Conservation (phyloP, 2,329 filamentous ascomycete species). For the Diaporthe sp. region DNA sequence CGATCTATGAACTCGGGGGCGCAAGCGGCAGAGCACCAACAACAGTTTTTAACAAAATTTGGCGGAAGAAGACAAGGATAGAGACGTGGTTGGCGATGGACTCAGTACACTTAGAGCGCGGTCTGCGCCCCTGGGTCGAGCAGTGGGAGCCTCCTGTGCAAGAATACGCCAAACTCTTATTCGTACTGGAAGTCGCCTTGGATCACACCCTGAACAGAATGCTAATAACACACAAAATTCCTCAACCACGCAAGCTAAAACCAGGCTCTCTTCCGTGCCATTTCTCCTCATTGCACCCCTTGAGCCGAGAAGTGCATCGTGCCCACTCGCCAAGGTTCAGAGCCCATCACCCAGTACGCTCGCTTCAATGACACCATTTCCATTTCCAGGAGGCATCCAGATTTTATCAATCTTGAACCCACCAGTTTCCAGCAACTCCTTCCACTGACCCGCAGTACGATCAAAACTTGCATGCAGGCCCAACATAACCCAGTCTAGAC, state of each 20-base stretch:
- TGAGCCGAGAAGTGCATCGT: background rate
- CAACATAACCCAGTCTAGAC: slow-evolving; percentile 13
- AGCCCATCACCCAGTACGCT: background rate
- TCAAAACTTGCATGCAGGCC: slow-evolving; percentile 4
- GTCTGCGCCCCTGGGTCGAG: too few relatives aligned
- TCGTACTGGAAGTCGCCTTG: background rate
- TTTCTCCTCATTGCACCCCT: too few relatives aligned
- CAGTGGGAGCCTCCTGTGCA: background rate
- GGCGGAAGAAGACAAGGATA: too few relatives aligned
- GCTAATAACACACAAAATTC: background rate
- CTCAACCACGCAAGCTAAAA: background rate
- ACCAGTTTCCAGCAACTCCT: background rate
- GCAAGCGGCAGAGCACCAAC: too few relatives aligned
- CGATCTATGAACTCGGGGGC: too few relatives aligned
- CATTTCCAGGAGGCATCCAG: slow-evolving; percentile 4
- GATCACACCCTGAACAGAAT: background rate
- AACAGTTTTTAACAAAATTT: too few relatives aligned
- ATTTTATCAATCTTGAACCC: slow-evolving; percentile 16
- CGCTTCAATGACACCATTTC: slow-evolving; percentile 7
- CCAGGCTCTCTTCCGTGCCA: background rate
- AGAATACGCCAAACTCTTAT: background rate
- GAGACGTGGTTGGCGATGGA: too few relatives aligned
- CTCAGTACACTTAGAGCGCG: too few relatives aligned
- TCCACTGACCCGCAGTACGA: slow-evolving; percentile 3
- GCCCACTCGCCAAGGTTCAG: background rate